These are phyloP conservation scores for Karstenula rhodostoma DNA, from an alignment of 2,329 filamentous ascomycete genomes.

Conservation along the genomic window DNA sequence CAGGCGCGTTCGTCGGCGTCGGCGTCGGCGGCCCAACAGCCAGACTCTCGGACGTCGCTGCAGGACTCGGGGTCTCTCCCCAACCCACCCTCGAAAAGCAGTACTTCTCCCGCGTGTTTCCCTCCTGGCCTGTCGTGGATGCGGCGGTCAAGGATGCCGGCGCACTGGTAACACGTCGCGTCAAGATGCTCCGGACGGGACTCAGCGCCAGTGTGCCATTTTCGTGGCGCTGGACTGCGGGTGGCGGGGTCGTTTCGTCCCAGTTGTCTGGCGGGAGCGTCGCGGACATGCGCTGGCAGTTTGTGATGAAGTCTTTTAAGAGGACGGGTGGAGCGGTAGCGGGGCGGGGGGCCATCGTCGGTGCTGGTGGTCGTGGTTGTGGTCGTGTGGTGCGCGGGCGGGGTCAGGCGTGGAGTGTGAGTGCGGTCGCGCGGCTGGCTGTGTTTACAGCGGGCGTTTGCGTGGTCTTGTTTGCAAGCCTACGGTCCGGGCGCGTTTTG, in stretches of 20 bases:
- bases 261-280: conserved; percentile 29
- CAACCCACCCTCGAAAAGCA: neutral
- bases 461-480: neutral
- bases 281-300: conserved; percentile 23
- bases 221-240: conserved; percentile 11
- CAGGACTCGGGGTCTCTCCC: neutral
- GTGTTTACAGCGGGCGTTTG: neutral
- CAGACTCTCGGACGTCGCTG: neutral
- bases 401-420: neutral
- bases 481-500: neutral
- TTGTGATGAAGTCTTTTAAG: conserved; percentile 24
- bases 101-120: too few relatives aligned
- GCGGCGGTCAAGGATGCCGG: too few relatives aligned
- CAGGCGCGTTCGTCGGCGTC: neutral
- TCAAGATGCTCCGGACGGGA: neutral
- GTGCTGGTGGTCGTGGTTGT: neutral
- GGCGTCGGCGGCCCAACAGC: neutral
- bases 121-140: too few relatives aligned
- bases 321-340: conserved; percentile 21
- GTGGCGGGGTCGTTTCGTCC: conserved; percentile 2
- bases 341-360: neutral
- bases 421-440: neutral
- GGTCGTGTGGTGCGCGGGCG: neutral
- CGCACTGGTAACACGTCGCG: neutral
- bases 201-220: conserved; percentile 20